phyloP scores from a whole-genome alignment of 108 stramenopile species.

The Pseudonitzschia delicatissima region DNA sequence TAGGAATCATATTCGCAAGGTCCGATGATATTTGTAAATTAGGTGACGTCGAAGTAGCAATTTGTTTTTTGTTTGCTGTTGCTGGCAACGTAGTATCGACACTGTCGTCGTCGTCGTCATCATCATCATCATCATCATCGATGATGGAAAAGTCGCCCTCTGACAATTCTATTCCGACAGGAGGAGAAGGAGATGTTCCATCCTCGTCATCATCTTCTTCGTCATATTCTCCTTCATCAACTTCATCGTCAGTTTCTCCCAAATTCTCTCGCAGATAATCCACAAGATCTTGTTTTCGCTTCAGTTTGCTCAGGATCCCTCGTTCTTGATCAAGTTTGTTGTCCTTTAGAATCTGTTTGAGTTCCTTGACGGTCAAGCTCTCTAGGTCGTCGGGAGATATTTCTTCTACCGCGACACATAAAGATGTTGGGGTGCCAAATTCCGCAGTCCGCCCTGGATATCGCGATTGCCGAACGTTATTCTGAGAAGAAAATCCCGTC shows the following conservation, averaged over 20 bases:
- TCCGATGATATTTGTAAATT: background rate
- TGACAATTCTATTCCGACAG: conserved; percentile 1
- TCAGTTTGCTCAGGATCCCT: conserved; percentile 43
- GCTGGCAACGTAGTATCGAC: background rate
- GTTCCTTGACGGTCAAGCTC: conserved; percentile 66
- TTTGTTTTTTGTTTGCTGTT: background rate
- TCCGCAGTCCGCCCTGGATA: too few species aligned
- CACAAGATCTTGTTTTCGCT: conserved; percentile 62
- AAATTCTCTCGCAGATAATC: conserved; percentile 37
- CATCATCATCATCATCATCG: too few species aligned
- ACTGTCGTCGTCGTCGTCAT: too few species aligned
- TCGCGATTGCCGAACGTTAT: too few species aligned
- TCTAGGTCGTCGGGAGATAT: conserved; percentile 31
- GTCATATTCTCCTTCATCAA: background rate
- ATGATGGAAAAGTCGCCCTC: conserved; percentile 5
- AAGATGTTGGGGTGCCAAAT: too few species aligned
- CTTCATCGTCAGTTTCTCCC: background rate
- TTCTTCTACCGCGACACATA: too few species aligned
- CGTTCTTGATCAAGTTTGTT: conserved; percentile 30
- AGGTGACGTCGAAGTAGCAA: background rate
- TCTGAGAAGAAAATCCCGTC: background rate
- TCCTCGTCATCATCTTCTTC: background rate
- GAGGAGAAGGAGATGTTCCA: background rate
- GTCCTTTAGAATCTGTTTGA: conserved; percentile 45
- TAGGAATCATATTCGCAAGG: conserved; percentile 3